A percentile compares a stretch with the other conserved stretches of the same genome.
phyloP scores from a whole-genome alignment of 371 early-diverging fungal genomes.

The Mucor velutinosus region DNA sequence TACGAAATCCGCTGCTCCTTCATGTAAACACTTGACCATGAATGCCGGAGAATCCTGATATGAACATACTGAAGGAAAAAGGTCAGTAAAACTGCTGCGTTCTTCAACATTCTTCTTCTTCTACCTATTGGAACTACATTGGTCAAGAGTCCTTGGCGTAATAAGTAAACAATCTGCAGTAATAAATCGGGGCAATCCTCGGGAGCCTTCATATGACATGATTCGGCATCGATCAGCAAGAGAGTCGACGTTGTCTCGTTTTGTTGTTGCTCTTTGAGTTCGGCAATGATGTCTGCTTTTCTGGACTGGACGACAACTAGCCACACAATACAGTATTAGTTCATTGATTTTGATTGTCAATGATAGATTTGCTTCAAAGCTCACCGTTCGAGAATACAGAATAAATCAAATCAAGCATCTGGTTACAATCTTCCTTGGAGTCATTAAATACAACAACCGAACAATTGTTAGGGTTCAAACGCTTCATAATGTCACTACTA shows the following conservation, averaged over 20 bases:
- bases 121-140: slow-evolving; percentile 28
- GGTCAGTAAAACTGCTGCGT: background rate
- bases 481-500: slow-evolving; percentile 15
- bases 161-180: slow-evolving; percentile 11
- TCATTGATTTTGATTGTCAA: background rate
- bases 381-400: slow-evolving; percentile 19
- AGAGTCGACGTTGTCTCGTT: slow-evolving; percentile 14
- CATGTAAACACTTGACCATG: slow-evolving; percentile 48
- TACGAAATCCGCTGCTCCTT: slow-evolving; percentile 62
- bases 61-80: slow-evolving; percentile 30
- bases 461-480: slow-evolving; percentile 19
- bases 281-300: slow-evolving; percentile 11
- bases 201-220: background rate
- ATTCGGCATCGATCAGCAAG: slow-evolving; percentile 25
- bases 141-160: slow-evolving; percentile 9
- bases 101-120: background rate
- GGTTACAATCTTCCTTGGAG: background rate
- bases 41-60: slow-evolving; percentile 34
- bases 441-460: slow-evolving; percentile 26
- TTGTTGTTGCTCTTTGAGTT: slow-evolving; percentile 11
- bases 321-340: background rate
- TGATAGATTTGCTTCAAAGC: background rate
- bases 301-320: slow-evolving; percentile 18
- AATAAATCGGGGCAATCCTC: slow-evolving; percentile 27
- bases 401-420: slow-evolving; percentile 10